Percentiles rank a stretch among this genome's conserved stretches.
Conservation (phyloP, 2,329 filamentous ascomycete genomes). For the Trichophyton rubrum region DNA sequence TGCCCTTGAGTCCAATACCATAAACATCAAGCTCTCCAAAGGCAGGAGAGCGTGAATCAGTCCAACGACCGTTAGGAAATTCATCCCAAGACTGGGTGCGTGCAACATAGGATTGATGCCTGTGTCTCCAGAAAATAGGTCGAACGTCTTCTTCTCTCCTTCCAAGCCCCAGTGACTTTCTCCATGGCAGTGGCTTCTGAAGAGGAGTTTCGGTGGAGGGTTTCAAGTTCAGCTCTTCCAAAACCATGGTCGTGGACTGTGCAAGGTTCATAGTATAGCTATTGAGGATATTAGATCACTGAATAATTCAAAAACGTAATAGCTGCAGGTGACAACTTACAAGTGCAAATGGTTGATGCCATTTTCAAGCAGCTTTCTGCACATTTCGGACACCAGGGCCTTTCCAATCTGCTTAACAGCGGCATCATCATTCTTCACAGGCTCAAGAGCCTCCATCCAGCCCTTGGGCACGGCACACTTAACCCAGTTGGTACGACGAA, state of each 20-base stretch:
- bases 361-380: conserved; percentile 66
- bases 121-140: conserved; percentile 97
- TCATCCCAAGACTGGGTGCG: conserved; percentile 98
- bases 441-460: conserved; percentile 74
- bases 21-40: conserved; percentile 94
- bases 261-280: conserved; percentile 97
- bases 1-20: conserved; percentile 83
- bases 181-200: conserved; percentile 89
- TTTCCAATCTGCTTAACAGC: conserved; percentile 85
- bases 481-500: conserved; percentile 82
- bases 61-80: conserved; percentile 97
- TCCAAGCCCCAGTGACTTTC: conserved; percentile 80
- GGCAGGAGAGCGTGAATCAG: conserved; percentile 87
- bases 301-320: background rate
- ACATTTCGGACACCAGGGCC: conserved; percentile 77
- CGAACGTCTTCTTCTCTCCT: conserved; percentile 89
- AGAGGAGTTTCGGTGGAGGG: conserved; percentile 66
- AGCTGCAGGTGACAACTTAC: conserved; percentile 28
- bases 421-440: conserved; percentile 91
- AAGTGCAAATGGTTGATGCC: conserved; percentile 89
- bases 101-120: conserved; percentile 87
- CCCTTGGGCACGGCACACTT: conserved; percentile 67
- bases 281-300: background rate
- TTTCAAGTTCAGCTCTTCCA: conserved; percentile 75
- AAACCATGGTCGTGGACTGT: conserved; percentile 82